Conservation (phyloP, 495 filamentous ascomycete species). For the Trichoderma asperelloides region DNA sequence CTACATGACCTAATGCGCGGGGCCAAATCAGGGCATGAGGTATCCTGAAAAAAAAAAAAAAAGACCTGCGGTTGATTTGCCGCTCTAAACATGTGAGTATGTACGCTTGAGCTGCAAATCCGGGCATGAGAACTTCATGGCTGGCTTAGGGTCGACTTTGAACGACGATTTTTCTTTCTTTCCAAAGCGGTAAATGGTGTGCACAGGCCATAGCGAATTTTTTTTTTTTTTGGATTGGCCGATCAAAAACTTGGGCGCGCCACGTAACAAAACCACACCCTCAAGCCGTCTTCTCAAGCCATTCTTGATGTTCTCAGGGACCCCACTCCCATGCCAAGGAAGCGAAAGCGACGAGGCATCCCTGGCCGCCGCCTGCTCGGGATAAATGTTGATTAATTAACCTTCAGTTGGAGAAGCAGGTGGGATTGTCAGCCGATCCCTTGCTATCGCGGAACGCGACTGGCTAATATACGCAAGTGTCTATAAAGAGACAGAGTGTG, state of each 20-base stretch:
- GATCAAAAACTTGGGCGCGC: neutral
- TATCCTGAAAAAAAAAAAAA: neutral
- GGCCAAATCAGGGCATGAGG: neutral
- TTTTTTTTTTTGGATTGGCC: conserved; percentile 3
- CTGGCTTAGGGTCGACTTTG: neutral
- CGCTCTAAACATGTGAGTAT: neutral
- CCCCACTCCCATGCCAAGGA: neutral
- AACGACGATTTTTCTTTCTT: too few relatives aligned
- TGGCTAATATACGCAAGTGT: neutral
- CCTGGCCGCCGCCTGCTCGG: neutral
- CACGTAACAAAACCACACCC: neutral
- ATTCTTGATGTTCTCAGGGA: neutral
- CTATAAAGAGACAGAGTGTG: neutral
- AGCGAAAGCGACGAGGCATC: neutral
- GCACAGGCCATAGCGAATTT: conserved; percentile 7
- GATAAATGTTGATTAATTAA: conserved; percentile 4
- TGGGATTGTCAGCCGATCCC: conserved; percentile 6
- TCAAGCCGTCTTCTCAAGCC: neutral
- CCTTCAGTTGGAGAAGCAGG: neutral
- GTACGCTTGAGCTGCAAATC: neutral
- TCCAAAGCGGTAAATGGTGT: neutral
- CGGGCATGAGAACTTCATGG: neutral
- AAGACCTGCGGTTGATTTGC: neutral
- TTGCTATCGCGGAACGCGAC: neutral
- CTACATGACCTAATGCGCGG: neutral